A percentile compares a stretch with the other conserved stretches of the same genome.
Conservation (phyloP, 306 rosid species). For the Corylus americana region DNA sequence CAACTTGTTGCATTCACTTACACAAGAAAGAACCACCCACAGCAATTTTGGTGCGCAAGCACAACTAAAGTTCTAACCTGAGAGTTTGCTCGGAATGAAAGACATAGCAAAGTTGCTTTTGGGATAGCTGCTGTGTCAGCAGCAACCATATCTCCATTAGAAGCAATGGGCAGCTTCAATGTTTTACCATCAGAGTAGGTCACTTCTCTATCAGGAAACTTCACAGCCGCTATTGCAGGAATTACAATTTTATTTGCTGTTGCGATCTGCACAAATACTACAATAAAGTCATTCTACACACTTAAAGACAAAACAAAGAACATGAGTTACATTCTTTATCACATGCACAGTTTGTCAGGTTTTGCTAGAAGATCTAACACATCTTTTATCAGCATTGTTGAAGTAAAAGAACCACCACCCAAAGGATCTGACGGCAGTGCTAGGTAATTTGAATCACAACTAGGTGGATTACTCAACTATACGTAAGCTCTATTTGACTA, state of each 20-base stretch:
- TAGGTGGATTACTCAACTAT: neutral
- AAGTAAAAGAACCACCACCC: neutral
- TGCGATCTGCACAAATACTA: constrained; percentile 50
- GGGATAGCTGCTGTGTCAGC: constrained; percentile 42
- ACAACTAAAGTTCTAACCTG: constrained; percentile 44
- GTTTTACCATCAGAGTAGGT: constrained; percentile 51
- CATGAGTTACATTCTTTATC: neutral
- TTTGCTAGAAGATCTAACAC: neutral
- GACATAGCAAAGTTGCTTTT: constrained; percentile 68
- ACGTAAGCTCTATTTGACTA: neutral
- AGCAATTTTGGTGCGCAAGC: constrained; percentile 7
- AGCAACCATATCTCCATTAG: constrained; percentile 34
- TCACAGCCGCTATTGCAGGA: constrained; percentile 66
- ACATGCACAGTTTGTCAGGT: neutral
- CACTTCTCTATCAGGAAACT: constrained; percentile 81
- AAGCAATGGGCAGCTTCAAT: constrained; percentile 64
- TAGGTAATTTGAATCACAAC: neutral
- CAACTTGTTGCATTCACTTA: neutral
- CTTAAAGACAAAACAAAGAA: neutral
- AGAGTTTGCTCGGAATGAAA: constrained; percentile 82
- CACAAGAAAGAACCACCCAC: neutral
- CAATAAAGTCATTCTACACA: constrained; percentile 20
- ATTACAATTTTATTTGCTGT: constrained; percentile 67
- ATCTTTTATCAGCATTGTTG: neutral
- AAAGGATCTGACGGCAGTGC: too few species aligned